A percentile compares a stretch with the other conserved stretches of the same genome.
phyloP scores from a whole-genome alignment of 2,329 filamentous ascomycete genomes.

The Aspergillus oerlinghausenensis region DNA sequence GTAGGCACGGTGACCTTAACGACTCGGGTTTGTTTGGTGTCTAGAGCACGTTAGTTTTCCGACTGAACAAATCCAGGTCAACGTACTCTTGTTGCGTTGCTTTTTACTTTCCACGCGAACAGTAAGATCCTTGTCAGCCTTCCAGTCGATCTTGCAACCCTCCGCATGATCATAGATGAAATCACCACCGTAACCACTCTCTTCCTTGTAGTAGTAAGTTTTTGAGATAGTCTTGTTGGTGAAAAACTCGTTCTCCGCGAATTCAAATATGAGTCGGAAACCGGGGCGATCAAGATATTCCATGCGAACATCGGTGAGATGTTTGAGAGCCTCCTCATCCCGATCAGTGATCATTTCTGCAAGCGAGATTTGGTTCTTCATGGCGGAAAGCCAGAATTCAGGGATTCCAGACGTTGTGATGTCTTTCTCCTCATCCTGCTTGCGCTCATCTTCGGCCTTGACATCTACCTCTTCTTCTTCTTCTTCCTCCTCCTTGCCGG shows the following conservation, averaged over 20 bases:
- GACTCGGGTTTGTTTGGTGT: slow-evolving; percentile 97
- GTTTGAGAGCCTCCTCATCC: slow-evolving; percentile 89
- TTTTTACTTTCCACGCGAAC: slow-evolving; percentile 98
- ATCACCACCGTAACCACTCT: slow-evolving; percentile 96
- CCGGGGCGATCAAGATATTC: slow-evolving; percentile 98
- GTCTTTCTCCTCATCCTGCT: slow-evolving; percentile 45
- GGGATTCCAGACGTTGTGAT: slow-evolving; percentile 71
- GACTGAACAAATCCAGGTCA: not conserved
- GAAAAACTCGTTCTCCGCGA: slow-evolving; percentile 92
- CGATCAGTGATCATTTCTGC: slow-evolving; percentile 98
- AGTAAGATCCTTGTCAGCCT: slow-evolving; percentile 85
- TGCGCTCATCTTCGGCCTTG: slow-evolving; percentile 53
- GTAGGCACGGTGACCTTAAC: slow-evolving; percentile 99
- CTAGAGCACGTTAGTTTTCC: slow-evolving; percentile 46
- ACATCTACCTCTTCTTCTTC: slow-evolving; percentile 40
- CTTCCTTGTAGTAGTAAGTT: slow-evolving; percentile 98
- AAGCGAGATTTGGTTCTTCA: slow-evolving; percentile 98
- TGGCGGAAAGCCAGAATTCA: slow-evolving; percentile 98
- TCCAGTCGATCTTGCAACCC: slow-evolving; percentile 97
- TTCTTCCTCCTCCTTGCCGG: slow-evolving; percentile 70
- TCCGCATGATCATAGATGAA: slow-evolving; percentile 99
- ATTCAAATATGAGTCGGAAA: slow-evolving; percentile 98
- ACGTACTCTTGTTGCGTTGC: slow-evolving; percentile 97
- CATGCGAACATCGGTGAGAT: slow-evolving; percentile 91
- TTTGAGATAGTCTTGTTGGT: slow-evolving; percentile 95